Evolutionary conservation across 2,329 filamentous ascomycete genomes (phyloP).

Genomic region (Saccharata proteae): DNA sequence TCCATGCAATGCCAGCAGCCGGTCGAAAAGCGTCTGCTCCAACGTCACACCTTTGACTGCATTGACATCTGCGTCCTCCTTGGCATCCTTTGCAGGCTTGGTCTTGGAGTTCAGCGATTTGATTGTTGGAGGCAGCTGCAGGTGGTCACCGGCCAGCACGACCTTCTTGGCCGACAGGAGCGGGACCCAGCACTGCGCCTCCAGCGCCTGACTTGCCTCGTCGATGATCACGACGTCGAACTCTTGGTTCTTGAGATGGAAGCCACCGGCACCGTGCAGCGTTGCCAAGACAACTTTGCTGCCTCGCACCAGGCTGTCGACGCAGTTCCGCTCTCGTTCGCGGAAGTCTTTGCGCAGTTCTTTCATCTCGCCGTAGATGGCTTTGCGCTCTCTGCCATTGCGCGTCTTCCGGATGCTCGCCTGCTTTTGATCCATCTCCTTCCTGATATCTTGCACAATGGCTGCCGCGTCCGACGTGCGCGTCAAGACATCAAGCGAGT

Average conservation of each 20-base stretch:
- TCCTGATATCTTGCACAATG: slow-evolving; percentile 80
- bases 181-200: slow-evolving; percentile 95
- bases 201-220: slow-evolving; percentile 88
- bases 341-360: slow-evolving; percentile 81
- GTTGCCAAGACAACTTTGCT: slow-evolving; percentile 89
- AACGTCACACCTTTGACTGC: slow-evolving; percentile 51
- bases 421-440: slow-evolving; percentile 89
- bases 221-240: slow-evolving; percentile 96
- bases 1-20: slow-evolving; percentile 72
- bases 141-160: slow-evolving; percentile 83
- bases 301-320: slow-evolving; percentile 58
- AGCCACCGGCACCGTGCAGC: slow-evolving; percentile 80
- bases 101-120: slow-evolving; percentile 52
- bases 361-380: slow-evolving; percentile 75
- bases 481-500: slow-evolving; percentile 84
- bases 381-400: slow-evolving; percentile 64
- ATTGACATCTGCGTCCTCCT: slow-evolving; percentile 25
- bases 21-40: slow-evolving; percentile 87
- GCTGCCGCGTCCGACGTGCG: slow-evolving; percentile 79
- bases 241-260: slow-evolving; percentile 62
- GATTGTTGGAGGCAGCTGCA: slow-evolving; percentile 89
- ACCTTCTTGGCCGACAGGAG: slow-evolving; percentile 67
- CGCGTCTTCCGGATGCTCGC: slow-evolving; percentile 78
- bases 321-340: slow-evolving; percentile 70
- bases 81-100: slow-evolving; percentile 23